Base-by-base conservation (phyloP, 768 basidiomycete species). In the Chlorophyllum brunneum region DNA sequence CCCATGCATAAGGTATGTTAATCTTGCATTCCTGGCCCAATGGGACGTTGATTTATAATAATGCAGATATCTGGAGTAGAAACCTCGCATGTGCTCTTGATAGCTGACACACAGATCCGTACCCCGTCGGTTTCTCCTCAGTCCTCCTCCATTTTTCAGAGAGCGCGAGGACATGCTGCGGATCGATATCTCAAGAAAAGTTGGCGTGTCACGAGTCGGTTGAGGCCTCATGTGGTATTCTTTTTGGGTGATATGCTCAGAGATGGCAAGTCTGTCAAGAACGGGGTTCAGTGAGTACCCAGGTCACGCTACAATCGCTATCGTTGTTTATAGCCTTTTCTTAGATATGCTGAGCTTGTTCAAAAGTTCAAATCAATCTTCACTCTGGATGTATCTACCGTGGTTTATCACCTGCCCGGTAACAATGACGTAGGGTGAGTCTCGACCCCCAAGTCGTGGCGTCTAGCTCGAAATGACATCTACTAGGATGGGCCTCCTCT, bases 231-330 rank as follows among this genome's bases (percentile, higher is more conserved):
- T 56, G 74, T 68, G 4, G 80, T 90, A n/a, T 74, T 92, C 7
- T 86, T 90, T 58, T 70, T 88, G 3, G 89, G 89, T 5, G 89
- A 92, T 62, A 82, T 87, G 78, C 70, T 92, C 46, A 79, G 85
- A 39, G 78, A 79, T 55, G 83, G 86, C 5, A 77, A 81, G 53
- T 73, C 76, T 20, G 70, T 77, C 2, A 74, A 70, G 51, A 73
- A 61, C n/a, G 75, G 77, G 39, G 60, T 59, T 54, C 71, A 75
- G 75, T 78, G 58, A 61, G 70, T 63, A 4, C 13, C 20, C 1
- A 5, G 22, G n/a, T 46, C 30, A 41, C 26, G 2, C n/a, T 24
- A 10, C 29, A 13, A 16, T 18, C 24, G 20, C 40, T 27, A 4
- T 29, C 20, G 20, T 41, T 23, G 27, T 34, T 24, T 36, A 51